Base-by-base conservation (phyloP, 2,329 filamentous ascomycete species). In the Diaporthe sp. region DNA sequence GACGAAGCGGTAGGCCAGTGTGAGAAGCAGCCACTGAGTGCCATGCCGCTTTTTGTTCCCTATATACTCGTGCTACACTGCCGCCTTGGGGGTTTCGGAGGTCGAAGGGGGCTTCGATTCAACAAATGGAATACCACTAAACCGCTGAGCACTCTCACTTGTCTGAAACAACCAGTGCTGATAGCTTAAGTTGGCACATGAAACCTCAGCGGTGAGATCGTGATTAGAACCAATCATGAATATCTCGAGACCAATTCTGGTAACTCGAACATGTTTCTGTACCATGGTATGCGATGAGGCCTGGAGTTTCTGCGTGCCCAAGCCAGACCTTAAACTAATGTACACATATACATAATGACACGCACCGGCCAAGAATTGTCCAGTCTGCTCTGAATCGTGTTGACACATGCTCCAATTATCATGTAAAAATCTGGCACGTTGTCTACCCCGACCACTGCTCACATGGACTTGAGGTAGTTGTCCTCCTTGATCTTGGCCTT, bases 391-490 rank as follows among this genome's bases (percentile, higher is more conserved):
- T 33, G 60, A 19, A 30, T 22, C 9, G 19, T 19, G 15, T n/a
- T 22, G 60, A 33, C 13, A 15, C 6, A 45, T 54, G 64, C 25
- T 19, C 64, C 33, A 15, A 54, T 19, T 33, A 40, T 8, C 1
- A 3, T 19, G 64, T 40, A 35, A 22, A 22, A 40, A 28, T 28
- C 7, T 38, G 45, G 22, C 33, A 22, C 4, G n/a, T 3, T 8
- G 15, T 50, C 1, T 15, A 12, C 64, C 22, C 17, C 7, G 40
- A n/a, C 64, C 47, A 54, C 33, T 40, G 30, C 71, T 86, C 87
- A 91, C 93, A 96, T 95, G 57, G 91, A 90, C 89, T 93, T 94
- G 84, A 97, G 89, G 89, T 95, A 97, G 86, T 97, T 97, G 82
- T 85, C 85, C 87, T 97, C 94, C 90, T 96, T 96, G 81, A 97